phyloP scores from a whole-genome alignment of 225 moss, liverwort and hornwort genomes.

The Polytrichum formosum region DNA sequence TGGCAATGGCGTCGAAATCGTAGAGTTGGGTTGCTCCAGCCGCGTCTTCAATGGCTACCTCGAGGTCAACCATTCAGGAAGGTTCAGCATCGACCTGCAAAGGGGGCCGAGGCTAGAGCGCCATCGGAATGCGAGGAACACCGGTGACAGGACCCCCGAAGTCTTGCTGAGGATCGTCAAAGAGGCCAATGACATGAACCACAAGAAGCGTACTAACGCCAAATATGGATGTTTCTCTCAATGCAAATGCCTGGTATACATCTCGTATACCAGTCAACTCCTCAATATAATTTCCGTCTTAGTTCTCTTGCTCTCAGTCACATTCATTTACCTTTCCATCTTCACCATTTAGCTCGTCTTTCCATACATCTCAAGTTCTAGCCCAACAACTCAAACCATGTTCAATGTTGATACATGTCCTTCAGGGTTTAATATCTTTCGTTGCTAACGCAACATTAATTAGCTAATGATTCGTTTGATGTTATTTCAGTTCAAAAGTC shows the following conservation, averaged over 20 bases:
- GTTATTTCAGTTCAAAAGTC: no score
- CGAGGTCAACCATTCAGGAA: constrained; percentile 53
- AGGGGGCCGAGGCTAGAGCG: constrained; percentile 54
- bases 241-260: constrained; percentile 57
- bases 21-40: constrained; percentile 36
- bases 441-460: no score
- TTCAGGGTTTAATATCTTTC: no score
- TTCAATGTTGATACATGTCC: no score
- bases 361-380: no score
- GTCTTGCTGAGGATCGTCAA: constrained; percentile 59
- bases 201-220: constrained; percentile 32
- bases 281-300: background rate
- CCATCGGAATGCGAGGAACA: constrained; percentile 31
- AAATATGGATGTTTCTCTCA: constrained; percentile 40
- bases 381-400: no score
- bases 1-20: constrained; percentile 40
- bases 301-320: background rate
- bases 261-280: constrained; percentile 9
- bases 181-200: constrained; percentile 45
- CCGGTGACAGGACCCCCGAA: constrained; percentile 55
- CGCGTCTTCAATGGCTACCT: constrained; percentile 42
- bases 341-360: no score
- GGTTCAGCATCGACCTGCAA: constrained; percentile 61
- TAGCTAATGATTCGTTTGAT: no score
- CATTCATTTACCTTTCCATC: no score